Evolutionary conservation across 441 rosid genomes (phyloP).

Genomic region (Isatis lusitanica): DNA sequence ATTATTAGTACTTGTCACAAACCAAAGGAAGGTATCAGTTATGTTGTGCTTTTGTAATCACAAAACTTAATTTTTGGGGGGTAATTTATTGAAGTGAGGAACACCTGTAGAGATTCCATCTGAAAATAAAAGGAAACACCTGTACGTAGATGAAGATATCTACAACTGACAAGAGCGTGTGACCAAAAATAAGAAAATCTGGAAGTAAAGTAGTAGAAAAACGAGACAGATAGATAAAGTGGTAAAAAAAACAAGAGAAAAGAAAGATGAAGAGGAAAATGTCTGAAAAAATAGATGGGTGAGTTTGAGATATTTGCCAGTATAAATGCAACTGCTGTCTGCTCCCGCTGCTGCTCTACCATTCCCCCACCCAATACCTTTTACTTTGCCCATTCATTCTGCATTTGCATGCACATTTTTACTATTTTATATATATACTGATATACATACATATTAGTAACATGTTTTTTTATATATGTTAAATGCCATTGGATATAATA

Average conservation of each 20-base stretch:
- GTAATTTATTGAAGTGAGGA: neutral
- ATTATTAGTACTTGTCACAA: neutral
- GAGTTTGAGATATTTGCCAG: constrained; percentile 36
- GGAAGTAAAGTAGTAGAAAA: neutral
- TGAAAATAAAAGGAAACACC: constrained; percentile 25
- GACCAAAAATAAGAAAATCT: constrained; percentile 6
- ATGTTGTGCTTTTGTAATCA: neutral
- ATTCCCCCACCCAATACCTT: constrained; percentile 33
- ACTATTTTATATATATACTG: neutral
- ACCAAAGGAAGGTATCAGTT: neutral
- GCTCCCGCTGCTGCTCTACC: constrained; percentile 20
- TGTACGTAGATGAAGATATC: constrained; percentile 32
- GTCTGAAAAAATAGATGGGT: constrained; percentile 4
- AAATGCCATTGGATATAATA: neutral
- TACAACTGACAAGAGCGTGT: constrained; percentile 37
- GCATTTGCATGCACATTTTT: constrained; percentile 28
- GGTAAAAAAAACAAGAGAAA: neutral
- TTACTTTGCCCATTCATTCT: constrained; percentile 36
- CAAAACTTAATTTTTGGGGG: neutral
- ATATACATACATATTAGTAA: neutral
- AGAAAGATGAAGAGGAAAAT: neutral
- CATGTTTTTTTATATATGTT: neutral
- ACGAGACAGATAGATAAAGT: neutral
- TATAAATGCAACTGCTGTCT: constrained; percentile 22
- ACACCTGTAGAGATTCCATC: constrained; percentile 32